phyloP scores from a whole-genome alignment of 148 eudicot genomes.

The Rhododendron griersonianum region DNA sequence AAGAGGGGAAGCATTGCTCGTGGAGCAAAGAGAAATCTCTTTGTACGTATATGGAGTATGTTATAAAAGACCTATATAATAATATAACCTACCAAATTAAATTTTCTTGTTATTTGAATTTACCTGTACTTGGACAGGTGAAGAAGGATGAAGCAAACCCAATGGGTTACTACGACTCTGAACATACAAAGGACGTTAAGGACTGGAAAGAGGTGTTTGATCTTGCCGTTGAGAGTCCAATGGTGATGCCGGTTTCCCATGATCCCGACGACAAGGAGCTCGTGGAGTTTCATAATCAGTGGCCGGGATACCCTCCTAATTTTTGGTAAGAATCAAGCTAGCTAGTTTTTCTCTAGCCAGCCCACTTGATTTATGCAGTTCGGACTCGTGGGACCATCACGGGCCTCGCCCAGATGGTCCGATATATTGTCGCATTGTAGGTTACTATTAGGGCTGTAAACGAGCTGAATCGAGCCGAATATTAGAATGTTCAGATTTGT shows the following conservation, averaged over 20 bases:
- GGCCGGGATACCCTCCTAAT: slow-evolving; percentile 16
- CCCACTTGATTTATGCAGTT: neutral
- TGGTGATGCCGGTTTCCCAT: neutral
- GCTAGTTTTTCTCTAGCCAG: neutral
- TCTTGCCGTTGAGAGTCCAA: neutral
- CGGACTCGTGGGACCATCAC: neutral
- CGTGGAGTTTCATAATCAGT: neutral
- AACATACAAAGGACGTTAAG: slow-evolving; percentile 14
- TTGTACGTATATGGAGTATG: too few relatives aligned
- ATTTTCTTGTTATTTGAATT: too few relatives aligned
- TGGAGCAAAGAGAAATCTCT: too few relatives aligned
- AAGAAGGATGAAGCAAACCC: slow-evolving; percentile 10
- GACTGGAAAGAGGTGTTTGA: slow-evolving; percentile 22
- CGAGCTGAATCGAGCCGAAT: too few relatives aligned
- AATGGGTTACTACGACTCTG: slow-evolving; percentile 14
- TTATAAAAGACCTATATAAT: too few relatives aligned
- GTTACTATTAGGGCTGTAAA: too few relatives aligned
- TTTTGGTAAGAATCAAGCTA: slow-evolving; percentile 2
- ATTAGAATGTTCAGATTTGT: too few relatives aligned
- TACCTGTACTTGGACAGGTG: neutral
- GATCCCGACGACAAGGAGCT: slow-evolving; percentile 4
- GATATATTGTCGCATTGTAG: too few relatives aligned
- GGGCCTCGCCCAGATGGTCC: neutral
- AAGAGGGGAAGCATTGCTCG: too few relatives aligned
- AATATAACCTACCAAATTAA: too few relatives aligned